Base-by-base conservation (phyloP, 441 rosid genomes). In the Lepidium campestre region DNA sequence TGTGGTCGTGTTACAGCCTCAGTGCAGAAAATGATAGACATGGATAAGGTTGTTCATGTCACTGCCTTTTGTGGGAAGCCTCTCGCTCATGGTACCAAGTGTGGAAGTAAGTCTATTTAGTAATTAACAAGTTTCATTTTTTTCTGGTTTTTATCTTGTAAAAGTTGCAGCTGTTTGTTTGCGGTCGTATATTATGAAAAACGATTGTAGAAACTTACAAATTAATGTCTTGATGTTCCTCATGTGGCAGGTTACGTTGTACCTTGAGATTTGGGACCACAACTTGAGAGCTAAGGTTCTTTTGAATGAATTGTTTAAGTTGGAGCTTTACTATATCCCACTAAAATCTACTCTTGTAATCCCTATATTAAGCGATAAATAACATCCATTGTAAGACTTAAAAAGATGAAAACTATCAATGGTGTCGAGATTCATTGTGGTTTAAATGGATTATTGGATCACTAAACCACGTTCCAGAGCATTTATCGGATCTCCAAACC, bases 41-140 rank as follows among this genome's bases (percentile, higher is more conserved):
- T 74, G 78, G 14, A 19, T 19, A 74, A 74, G 45, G 78, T 74
- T 27, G 71, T 74, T 49, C 74, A 57, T 57, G 71, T 74, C 49
- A 63, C 74, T 41, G 46, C 78, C 50, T 74, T 74, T 69, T 74
- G 78, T 68, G 78, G 78, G 12, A 74, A 46, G 45, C 74, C 78
- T 18, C 71, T 74, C 1, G 57, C 67, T 44, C 78, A 68, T 41
- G 78, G 78, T 56, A 69, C 67, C 23, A 74, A 69, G 52, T 74
- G 78, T 69, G 78, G 78, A 57, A 74, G 78, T 74, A 74, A 74
- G 77, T 62, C 15, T 31, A 0, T 48, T 13, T 1, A 20, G 18
- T 7, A 10, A 15, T 49, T 5, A 12, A 45, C 3, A 10, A 12
- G 2, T 15, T 58, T 2, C 18, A 11, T 20, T 14, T 27, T 40